Evolutionary conservation across 129 eudicot species (phyloP).

Genomic region (Lactuca sativa): DNA sequence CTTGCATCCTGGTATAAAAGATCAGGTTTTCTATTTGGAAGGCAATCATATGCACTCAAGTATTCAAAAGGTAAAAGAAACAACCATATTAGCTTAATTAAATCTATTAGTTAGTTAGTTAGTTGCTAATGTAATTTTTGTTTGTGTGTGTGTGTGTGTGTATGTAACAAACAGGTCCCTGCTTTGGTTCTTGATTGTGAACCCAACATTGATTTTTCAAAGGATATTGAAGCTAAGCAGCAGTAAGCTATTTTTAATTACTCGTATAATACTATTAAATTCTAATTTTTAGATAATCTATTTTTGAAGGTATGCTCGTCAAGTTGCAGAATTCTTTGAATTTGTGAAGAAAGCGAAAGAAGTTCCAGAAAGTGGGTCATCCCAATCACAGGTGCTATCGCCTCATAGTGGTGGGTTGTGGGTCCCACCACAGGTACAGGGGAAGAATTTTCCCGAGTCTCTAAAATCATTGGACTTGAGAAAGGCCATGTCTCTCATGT

Average conservation of each 20-base stretch:
- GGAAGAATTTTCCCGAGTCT: conserved; percentile 53
- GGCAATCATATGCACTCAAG: conserved; percentile 94
- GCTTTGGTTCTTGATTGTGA: conserved; percentile 94
- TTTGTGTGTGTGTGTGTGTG: background rate
- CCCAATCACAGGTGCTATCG: conserved; percentile 43
- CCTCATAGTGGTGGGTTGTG: conserved; percentile 63
- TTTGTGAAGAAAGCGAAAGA: conserved; percentile 83
- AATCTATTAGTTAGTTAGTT: too few relatives aligned
- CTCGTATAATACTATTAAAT: too few relatives aligned
- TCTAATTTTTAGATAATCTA: background rate
- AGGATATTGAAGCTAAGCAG: conserved; percentile 77
- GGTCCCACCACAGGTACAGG: conserved; percentile 72
- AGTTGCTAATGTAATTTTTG: background rate
- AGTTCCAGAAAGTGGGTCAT: conserved; percentile 25
- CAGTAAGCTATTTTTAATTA: conserved; percentile 56
- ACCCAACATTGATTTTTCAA: conserved; percentile 81
- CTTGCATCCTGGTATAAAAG: conserved; percentile 70
- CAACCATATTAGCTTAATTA: background rate
- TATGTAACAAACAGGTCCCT: conserved; percentile 56
- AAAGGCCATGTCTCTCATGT: conserved; percentile 53
- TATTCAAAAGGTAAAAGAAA: conserved; percentile 55
- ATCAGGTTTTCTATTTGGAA: conserved; percentile 76
- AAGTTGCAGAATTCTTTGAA: conserved; percentile 89
- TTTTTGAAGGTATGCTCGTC: conserved; percentile 85
- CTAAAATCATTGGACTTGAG: conserved; percentile 62